Evolutionary conservation across 805 yeast genomes (phyloP).

Genomic region (Candida loeiensis): DNA sequence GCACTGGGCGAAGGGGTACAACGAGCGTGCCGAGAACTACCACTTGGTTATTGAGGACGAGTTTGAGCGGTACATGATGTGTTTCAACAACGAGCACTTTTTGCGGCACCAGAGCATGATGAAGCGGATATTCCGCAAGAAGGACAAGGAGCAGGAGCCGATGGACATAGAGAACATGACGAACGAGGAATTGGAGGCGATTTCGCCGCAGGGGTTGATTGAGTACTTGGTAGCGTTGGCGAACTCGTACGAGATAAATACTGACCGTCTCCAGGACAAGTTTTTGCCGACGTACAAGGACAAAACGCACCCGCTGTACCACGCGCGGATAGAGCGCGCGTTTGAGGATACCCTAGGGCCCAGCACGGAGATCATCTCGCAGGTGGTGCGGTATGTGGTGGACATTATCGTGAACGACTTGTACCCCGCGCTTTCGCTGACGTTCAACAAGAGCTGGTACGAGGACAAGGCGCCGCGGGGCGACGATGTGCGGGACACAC

Average conservation of each 20-base stretch:
- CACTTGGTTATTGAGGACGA: slow-evolving; percentile 47
- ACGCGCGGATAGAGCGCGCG: slow-evolving; percentile 31
- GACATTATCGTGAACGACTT: slow-evolving; percentile 72
- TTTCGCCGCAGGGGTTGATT: slow-evolving; percentile 61
- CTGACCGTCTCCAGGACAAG: slow-evolving; percentile 59
- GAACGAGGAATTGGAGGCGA: slow-evolving; percentile 32
- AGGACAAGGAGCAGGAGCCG: slow-evolving; percentile 12
- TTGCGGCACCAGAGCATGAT: slow-evolving; percentile 43
- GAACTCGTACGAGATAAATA: slow-evolving; percentile 79
- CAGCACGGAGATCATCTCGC: slow-evolving; percentile 77
- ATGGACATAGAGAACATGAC: slow-evolving; percentile 39
- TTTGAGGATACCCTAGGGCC: slow-evolving; percentile 48
- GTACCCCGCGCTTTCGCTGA: slow-evolving; percentile 52
- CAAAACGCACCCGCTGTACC: slow-evolving; percentile 49
- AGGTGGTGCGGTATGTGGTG: slow-evolving; percentile 64
- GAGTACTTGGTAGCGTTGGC: slow-evolving; percentile 82
- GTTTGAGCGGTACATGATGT: slow-evolving; percentile 37
- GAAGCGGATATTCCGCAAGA: slow-evolving; percentile 31
- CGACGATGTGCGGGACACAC: slow-evolving; percentile 45
- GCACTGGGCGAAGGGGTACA: slow-evolving; percentile 60
- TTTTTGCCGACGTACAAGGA: slow-evolving; percentile 62
- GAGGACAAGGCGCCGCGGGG: slow-evolving; percentile 31
- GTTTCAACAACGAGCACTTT: slow-evolving; percentile 37
- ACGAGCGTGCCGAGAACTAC: slow-evolving; percentile 64
- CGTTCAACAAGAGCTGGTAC: slow-evolving; percentile 73